phyloP scores from a whole-genome alignment of 2,329 filamentous ascomycete species.

The Dactylonectria macrodidyma region DNA sequence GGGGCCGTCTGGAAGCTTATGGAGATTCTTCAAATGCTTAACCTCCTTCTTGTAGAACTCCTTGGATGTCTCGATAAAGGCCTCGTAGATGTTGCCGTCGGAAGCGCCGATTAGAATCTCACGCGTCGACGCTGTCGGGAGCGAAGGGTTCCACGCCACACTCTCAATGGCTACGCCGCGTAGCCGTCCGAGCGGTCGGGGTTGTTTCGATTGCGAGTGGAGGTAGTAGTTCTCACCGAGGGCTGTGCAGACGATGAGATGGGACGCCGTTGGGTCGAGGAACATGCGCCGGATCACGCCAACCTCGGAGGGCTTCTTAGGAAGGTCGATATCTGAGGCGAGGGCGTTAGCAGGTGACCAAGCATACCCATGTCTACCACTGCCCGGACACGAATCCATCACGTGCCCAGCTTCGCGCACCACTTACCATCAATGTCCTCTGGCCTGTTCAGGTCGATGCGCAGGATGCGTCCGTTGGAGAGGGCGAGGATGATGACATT shows the following conservation, averaged over 20 bases:
- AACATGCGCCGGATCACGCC: slow-evolving; percentile 97
- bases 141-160: slow-evolving; percentile 93
- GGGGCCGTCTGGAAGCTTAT: slow-evolving; percentile 85
- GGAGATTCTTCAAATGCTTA: slow-evolving; percentile 88
- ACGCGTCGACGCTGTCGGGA: slow-evolving; percentile 92
- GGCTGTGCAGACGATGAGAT: slow-evolving; percentile 91
- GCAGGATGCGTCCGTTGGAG: slow-evolving; percentile 90
- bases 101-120: slow-evolving; percentile 93
- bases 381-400: neutral
- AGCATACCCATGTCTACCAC: neutral
- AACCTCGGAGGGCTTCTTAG: slow-evolving; percentile 91
- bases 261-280: slow-evolving; percentile 95
- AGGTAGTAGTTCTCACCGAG: slow-evolving; percentile 98
- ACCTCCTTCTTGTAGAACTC: slow-evolving; percentile 98
- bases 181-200: slow-evolving; percentile 84
- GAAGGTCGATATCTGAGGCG: slow-evolving; percentile 92
- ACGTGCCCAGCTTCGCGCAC: neutral
- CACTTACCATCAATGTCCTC: slow-evolving; percentile 90
- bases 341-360: slow-evolving; percentile 25
- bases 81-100: slow-evolving; percentile 97
- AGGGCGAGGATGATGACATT: slow-evolving; percentile 95
- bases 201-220: slow-evolving; percentile 92
- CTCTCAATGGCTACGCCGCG: slow-evolving; percentile 91
- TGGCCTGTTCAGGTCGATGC: slow-evolving; percentile 93
- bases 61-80: slow-evolving; percentile 92